Evolutionary conservation across 768 basidiomycete genomes (phyloP).

Genomic region (Paxillus involutus): DNA sequence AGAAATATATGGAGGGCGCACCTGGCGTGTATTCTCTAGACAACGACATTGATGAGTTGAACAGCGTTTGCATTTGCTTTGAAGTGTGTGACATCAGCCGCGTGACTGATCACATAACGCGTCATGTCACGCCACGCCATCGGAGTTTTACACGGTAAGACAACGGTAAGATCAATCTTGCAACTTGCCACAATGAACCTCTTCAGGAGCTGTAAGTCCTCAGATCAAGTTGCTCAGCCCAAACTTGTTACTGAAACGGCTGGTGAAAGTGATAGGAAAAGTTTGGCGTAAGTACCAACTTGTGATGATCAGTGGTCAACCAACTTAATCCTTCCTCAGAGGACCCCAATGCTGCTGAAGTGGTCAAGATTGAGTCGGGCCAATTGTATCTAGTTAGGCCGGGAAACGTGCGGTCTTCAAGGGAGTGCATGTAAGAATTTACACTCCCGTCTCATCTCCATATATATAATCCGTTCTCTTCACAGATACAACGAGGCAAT

Average conservation of each 20-base stretch:
- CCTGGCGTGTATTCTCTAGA: constrained; percentile 1
- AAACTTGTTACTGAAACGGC: constrained; percentile 19
- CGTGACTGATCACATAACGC: constrained; percentile 28
- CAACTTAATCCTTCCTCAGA: constrained; percentile 49
- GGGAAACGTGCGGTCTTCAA: constrained; percentile 84
- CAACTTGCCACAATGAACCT: constrained; percentile 66
- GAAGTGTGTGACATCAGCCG: constrained; percentile 6
- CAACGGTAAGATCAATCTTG: constrained; percentile 9
- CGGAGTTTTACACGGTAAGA: background rate
- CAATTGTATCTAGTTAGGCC: constrained; percentile 90
- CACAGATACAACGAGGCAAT: constrained; percentile 93
- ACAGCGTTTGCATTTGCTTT: background rate
- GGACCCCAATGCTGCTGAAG: constrained; percentile 92
- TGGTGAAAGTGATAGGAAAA: constrained; percentile 72
- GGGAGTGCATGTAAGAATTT: constrained; percentile 91
- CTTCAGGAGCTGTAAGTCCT: constrained; percentile 71
- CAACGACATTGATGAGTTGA: background rate
- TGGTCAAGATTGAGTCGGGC: constrained; percentile 91
- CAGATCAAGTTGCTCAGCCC: constrained; percentile 5
- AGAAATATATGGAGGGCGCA: background rate
- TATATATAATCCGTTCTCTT: constrained; percentile 1
- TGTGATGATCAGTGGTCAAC: constrained; percentile 12
- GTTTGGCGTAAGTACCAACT: constrained; percentile 81
- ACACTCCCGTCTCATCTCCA: background rate
- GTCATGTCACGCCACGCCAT: constrained; percentile 21